Percentiles rank a stretch among this genome's conserved stretches.
These are phyloP conservation scores for Fraxinus floribunda DNA, from an alignment of 305 asterid genomes.

Conservation along the genomic window DNA sequence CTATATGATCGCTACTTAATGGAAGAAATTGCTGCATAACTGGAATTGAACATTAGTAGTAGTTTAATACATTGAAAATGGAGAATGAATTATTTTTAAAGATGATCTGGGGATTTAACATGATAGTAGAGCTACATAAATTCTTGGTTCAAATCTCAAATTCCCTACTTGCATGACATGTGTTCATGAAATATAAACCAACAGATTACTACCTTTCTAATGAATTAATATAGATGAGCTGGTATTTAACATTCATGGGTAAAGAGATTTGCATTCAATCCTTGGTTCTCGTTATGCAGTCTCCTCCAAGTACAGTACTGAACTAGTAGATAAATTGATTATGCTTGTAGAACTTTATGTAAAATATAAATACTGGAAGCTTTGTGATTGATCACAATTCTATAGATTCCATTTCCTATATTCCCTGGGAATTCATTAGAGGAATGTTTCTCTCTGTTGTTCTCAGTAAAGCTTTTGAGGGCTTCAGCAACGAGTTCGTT, in stretches of 20 bases:
- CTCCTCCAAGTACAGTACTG: not conserved
- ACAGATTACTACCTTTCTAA: not conserved
- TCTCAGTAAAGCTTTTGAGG: not conserved
- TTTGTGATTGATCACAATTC: not conserved
- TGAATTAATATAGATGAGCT: not conserved
- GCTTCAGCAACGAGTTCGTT: not conserved
- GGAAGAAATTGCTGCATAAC: not conserved
- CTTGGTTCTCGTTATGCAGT: not conserved
- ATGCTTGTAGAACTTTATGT: not conserved
- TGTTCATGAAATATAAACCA: not conserved
- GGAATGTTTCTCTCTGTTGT: not conserved
- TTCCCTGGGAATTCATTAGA: not conserved
- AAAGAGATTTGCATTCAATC: not conserved
- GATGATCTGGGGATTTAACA: not conserved
- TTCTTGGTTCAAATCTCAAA: not conserved
- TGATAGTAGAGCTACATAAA: not conserved
- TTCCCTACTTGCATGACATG: not conserved
- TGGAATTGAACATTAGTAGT: not conserved
- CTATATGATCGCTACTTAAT: not conserved
- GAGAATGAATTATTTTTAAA: not conserved
- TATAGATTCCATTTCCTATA: not conserved
- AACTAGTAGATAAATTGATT: not conserved
- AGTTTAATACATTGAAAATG: not conserved
- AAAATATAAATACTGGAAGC: not conserved
- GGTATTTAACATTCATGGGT: not conserved